Percentiles rank a stretch among this genome's conserved stretches.
These are phyloP conservation scores for Fusarium sp. DNA, from an alignment of 2,329 filamentous ascomycete genomes.

Conservation along the genomic window DNA sequence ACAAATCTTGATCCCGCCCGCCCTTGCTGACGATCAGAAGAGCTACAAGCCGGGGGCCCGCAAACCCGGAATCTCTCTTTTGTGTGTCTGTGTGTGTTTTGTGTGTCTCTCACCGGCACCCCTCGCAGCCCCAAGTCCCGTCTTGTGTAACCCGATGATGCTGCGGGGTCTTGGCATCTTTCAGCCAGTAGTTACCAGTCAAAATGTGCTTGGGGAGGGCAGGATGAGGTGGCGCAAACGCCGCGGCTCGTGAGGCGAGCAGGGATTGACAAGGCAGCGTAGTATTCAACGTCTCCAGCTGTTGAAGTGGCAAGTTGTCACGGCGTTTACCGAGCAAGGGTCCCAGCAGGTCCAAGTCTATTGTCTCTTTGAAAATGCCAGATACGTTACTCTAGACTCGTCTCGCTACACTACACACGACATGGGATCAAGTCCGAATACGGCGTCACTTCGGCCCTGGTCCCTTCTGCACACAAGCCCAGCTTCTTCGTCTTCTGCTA, in stretches of 20 bases:
- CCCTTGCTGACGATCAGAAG: slow-evolving; percentile 4
- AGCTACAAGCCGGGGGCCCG: slow-evolving; percentile 20
- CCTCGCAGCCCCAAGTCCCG: slow-evolving; percentile 38
- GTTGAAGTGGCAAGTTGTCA: not conserved
- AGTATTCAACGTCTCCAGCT: not conserved
- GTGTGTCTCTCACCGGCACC: not conserved
- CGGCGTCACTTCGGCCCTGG: slow-evolving; percentile 39
- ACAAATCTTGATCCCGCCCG: slow-evolving; percentile 12
- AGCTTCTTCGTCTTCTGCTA: not conserved
- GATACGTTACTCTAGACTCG: slow-evolving; percentile 19
- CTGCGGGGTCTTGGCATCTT: slow-evolving; percentile 8
- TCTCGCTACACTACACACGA: slow-evolving; percentile 27
- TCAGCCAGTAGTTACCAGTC: not conserved
- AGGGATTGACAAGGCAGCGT: not conserved
- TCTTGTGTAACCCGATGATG: slow-evolving; percentile 27
- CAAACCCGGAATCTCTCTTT: not conserved
- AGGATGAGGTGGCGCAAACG: slow-evolving; percentile 11
- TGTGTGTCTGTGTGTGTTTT: slow-evolving; percentile 11
- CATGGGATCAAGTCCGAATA: slow-evolving; percentile 32
- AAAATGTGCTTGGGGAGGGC: not conserved
- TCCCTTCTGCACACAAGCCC: slow-evolving; percentile 5
- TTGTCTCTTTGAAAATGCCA: slow-evolving; percentile 10
- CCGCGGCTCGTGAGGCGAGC: not conserved
- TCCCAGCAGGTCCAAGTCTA: slow-evolving; percentile 4
- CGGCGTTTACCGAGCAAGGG: not conserved